Evolutionary conservation across 2,329 filamentous ascomycete species (phyloP).

Genomic region (Leptographium galeiforme): DNA sequence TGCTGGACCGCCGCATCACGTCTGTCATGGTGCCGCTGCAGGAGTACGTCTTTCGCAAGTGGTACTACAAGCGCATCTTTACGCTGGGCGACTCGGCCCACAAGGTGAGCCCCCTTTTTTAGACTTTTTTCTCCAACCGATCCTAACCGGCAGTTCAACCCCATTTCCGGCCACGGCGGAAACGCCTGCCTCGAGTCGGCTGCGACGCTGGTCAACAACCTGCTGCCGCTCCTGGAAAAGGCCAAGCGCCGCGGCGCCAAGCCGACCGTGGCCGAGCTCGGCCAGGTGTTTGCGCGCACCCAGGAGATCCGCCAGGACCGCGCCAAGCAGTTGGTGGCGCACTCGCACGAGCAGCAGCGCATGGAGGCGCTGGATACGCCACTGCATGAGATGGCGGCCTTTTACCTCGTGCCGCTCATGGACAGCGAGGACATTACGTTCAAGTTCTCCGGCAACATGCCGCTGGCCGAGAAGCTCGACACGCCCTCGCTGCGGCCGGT

Average conservation of each 20-base stretch:
- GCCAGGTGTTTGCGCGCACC: slow-evolving; percentile 1
- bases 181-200: slow-evolving; percentile 16
- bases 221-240: slow-evolving; percentile 1
- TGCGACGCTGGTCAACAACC: slow-evolving; percentile 12
- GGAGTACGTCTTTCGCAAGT: slow-evolving; percentile 20
- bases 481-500: background rate
- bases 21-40: slow-evolving; percentile 20
- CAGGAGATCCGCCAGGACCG: slow-evolving; percentile 3
- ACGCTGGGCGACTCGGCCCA: slow-evolving; percentile 20
- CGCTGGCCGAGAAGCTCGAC: slow-evolving; percentile 4
- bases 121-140: too few species aligned
- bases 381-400: background rate
- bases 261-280: slow-evolving; percentile 3
- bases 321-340: background rate
- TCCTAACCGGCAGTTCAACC: too few species aligned
- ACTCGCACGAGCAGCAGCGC: slow-evolving; percentile 9
- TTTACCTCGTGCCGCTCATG: background rate
- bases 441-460: slow-evolving; percentile 6
- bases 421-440: slow-evolving; percentile 6
- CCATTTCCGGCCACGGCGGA: slow-evolving; percentile 14
- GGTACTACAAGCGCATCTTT: slow-evolving; percentile 19
- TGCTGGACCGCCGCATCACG: slow-evolving; percentile 6
- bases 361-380: slow-evolving; percentile 6
- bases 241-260: background rate
- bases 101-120: slow-evolving; percentile 20